phyloP scores from a whole-genome alignment of 1,139 yeast genomes.

The Scheffersomyces lignicola region DNA sequence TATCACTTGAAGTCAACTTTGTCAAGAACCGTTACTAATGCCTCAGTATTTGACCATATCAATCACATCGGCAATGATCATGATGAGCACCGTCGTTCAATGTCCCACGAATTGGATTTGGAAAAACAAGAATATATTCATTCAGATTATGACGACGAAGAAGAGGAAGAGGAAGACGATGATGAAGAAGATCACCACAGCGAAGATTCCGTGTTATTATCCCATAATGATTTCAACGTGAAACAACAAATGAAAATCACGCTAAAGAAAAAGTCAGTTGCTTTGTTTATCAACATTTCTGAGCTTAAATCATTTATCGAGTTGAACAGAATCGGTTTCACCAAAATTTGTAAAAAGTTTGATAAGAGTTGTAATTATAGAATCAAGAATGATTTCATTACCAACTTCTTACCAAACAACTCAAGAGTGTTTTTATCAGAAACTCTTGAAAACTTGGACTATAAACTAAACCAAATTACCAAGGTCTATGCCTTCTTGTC shows the following conservation, averaged over 20 bases:
- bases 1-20: conserved; percentile 25
- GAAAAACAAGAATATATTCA: conserved; percentile 21
- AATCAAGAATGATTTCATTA: conserved; percentile 54
- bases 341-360: conserved; percentile 85
- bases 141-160: conserved; percentile 20
- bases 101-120: conserved; percentile 12
- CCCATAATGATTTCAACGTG: conserved; percentile 48
- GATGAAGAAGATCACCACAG: conserved; percentile 38
- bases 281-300: conserved; percentile 71
- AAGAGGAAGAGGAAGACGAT: conserved; percentile 42
- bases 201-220: conserved; percentile 39
- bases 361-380: conserved; percentile 75
- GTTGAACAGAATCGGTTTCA: conserved; percentile 82
- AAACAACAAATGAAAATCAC: conserved; percentile 60
- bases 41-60: conserved; percentile 28
- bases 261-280: conserved; percentile 64
- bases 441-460: conserved; percentile 45
- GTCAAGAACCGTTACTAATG: conserved; percentile 30
- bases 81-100: conserved; percentile 6
- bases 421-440: conserved; percentile 46
- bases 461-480: conserved; percentile 47
- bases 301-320: conserved; percentile 83
- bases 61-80: conserved; percentile 22
- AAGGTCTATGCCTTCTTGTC: conserved; percentile 46
- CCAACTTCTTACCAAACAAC: conserved; percentile 41